A percentile compares a stretch with the other conserved stretches of the same genome.
These are phyloP conservation scores for Pilatotrama ljubarskyi DNA, from an alignment of 768 basidiomycete species.

Conservation along the genomic window DNA sequence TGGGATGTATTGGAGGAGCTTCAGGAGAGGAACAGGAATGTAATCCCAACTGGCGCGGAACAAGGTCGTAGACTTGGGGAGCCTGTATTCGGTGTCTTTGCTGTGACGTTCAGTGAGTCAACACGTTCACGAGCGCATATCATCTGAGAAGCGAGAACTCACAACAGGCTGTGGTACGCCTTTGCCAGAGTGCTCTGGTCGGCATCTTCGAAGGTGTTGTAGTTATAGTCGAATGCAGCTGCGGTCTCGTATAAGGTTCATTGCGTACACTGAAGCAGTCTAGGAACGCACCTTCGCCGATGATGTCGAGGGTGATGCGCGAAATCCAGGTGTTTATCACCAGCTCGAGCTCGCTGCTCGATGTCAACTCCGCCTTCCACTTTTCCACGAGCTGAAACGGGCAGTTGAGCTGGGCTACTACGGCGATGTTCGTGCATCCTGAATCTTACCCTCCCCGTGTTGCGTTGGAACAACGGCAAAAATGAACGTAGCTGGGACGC, in stretches of 20 bases:
- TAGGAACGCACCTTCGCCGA: slow-evolving; percentile 19
- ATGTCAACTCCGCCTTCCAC: slow-evolving; percentile 21
- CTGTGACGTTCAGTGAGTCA: background rate
- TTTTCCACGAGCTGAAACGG: slow-evolving; percentile 26
- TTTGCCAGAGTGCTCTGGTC: slow-evolving; percentile 8
- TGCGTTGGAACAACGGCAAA: slow-evolving; percentile 22
- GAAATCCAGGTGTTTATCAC: slow-evolving; percentile 21
- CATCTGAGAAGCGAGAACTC: background rate
- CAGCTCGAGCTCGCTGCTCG: background rate
- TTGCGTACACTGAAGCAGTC: no score
- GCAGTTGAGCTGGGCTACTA: no score
- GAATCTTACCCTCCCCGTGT: slow-evolving; percentile 15
- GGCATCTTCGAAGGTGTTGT: slow-evolving; percentile 16
- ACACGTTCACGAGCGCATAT: background rate
- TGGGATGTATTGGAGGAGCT: slow-evolving; percentile 19
- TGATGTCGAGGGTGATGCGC: slow-evolving; percentile 25
- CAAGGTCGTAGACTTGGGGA: slow-evolving; percentile 3
- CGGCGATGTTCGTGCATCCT: no score
- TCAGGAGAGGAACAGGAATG: slow-evolving; percentile 16
- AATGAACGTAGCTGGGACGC: slow-evolving; percentile 21
- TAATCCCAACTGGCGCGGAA: slow-evolving; percentile 25
- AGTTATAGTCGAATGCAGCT: slow-evolving; percentile 28
- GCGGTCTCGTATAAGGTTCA: background rate
- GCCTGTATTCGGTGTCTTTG: slow-evolving; percentile 9
- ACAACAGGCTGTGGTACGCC: slow-evolving; percentile 24